These are phyloP conservation scores for Verticillium nonalfalfae DNA, from an alignment of 2,329 filamentous ascomycete species.

Conservation along the genomic window DNA sequence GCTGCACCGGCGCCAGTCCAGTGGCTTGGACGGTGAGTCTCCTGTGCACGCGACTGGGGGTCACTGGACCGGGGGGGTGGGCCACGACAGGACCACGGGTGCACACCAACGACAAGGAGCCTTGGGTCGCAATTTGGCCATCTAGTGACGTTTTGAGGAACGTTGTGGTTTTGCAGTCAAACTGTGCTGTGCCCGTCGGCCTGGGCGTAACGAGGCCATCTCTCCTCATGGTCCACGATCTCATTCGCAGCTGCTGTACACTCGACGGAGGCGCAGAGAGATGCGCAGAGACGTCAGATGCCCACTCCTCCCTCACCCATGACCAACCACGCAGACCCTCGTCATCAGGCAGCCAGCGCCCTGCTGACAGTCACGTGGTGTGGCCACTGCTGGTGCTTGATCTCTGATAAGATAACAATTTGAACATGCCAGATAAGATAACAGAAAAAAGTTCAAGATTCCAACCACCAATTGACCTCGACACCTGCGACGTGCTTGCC, in stretches of 20 bases:
- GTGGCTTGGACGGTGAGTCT: neutral
- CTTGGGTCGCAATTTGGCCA: neutral
- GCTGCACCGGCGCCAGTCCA: neutral
- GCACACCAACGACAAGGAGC: neutral
- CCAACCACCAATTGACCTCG: neutral
- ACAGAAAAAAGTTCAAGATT: constrained; percentile 1
- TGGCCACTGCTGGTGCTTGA: neutral
- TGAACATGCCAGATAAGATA: neutral
- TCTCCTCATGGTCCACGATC: neutral
- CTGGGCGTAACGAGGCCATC: too few species aligned
- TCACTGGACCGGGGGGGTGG: neutral
- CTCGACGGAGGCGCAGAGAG: too few species aligned
- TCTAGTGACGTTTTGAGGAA: neutral
- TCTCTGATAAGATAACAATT: neutral
- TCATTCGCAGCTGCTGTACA: neutral
- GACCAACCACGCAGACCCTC: neutral
- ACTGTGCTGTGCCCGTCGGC: neutral
- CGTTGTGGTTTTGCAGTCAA: neutral
- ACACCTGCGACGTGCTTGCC: neutral
- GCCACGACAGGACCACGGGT: neutral
- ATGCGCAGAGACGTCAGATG: neutral
- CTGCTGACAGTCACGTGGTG: neutral
- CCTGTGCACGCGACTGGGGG: neutral
- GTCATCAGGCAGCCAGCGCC: neutral
- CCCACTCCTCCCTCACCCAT: too few species aligned